A percentile compares a stretch with the other conserved stretches of the same genome.
Evolutionary conservation across 768 basidiomycete species (phyloP).

Genomic region (Tulasnella calospora): DNA sequence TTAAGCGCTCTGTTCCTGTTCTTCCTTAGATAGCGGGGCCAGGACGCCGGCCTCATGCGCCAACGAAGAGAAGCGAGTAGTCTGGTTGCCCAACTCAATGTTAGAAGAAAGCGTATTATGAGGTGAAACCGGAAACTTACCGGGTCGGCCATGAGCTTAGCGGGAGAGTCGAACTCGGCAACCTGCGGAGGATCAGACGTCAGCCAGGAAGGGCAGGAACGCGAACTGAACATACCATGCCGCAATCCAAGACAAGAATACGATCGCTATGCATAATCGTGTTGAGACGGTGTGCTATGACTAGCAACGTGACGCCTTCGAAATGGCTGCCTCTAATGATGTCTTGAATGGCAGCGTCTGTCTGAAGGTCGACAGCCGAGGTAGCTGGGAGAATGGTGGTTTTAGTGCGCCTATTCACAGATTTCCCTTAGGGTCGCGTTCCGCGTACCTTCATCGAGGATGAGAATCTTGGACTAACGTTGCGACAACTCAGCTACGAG

Average conservation of each 20-base stretch:
- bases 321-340: constrained; percentile 81
- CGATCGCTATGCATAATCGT: constrained; percentile 79
- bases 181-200: constrained; percentile 39
- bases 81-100: neutral
- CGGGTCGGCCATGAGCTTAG: constrained; percentile 53
- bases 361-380: constrained; percentile 85
- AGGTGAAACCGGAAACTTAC: constrained; percentile 23
- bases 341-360: constrained; percentile 81
- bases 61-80: constrained; percentile 29
- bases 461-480: constrained; percentile 70
- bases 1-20: neutral
- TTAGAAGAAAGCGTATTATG: neutral
- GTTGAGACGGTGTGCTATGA: constrained; percentile 70
- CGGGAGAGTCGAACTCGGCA: constrained; percentile 75
- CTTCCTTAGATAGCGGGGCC: neutral
- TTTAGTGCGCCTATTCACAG: constrained; percentile 19
- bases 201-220: neutral
- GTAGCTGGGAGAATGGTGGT: constrained; percentile 50
- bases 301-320: constrained; percentile 71
- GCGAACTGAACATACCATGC: constrained; percentile 46
- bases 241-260: constrained; percentile 75
- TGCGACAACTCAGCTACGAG: neutral
- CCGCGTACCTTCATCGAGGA: constrained; percentile 78
- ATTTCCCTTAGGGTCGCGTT: constrained; percentile 5
- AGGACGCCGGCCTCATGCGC: constrained; percentile 29